phyloP scores from a whole-genome alignment of 768 basidiomycete species.

The Rhodotorula diobovata region DNA sequence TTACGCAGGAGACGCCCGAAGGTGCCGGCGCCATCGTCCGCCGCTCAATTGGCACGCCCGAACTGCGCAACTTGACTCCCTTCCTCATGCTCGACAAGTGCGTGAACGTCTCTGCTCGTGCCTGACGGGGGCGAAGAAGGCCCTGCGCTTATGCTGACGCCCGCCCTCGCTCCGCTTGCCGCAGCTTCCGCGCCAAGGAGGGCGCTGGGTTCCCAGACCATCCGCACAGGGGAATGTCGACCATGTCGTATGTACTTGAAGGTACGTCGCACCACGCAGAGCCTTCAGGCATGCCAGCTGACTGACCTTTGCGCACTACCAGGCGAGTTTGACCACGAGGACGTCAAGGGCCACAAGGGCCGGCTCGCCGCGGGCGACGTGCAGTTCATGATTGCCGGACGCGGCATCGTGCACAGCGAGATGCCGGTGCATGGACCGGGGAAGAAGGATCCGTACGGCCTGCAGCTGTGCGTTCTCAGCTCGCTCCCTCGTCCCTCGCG shows the following conservation, averaged over 20 bases:
- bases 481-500: background rate
- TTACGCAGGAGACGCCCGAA: slow-evolving; percentile 51
- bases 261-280: slow-evolving; percentile 49
- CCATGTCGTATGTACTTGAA: slow-evolving; percentile 75
- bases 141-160: background rate
- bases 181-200: slow-evolving; percentile 58
- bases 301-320: background rate
- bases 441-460: slow-evolving; percentile 67
- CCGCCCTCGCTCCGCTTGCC: background rate
- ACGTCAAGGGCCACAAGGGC: slow-evolving; percentile 80
- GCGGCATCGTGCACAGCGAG: slow-evolving; percentile 42
- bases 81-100: slow-evolving; percentile 65
- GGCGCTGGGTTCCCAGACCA: slow-evolving; percentile 55
- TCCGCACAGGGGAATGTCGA: slow-evolving; percentile 53
- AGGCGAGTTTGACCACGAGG: slow-evolving; percentile 71
- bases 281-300: background rate
- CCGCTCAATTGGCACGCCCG: slow-evolving; percentile 73
- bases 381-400: slow-evolving; percentile 60
- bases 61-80: slow-evolving; percentile 73
- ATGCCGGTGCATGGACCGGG: slow-evolving; percentile 77
- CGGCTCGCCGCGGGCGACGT: slow-evolving; percentile 55
- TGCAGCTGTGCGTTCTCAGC: slow-evolving; percentile 67
- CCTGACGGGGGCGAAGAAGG: background rate
- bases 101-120: background rate
- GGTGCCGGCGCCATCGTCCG: slow-evolving; percentile 78